Percentiles rank a stretch among this genome's conserved stretches.
phyloP scores from a whole-genome alignment of 1,284 basidiomycete species.

The Pulveroboletus ridleyi region DNA sequence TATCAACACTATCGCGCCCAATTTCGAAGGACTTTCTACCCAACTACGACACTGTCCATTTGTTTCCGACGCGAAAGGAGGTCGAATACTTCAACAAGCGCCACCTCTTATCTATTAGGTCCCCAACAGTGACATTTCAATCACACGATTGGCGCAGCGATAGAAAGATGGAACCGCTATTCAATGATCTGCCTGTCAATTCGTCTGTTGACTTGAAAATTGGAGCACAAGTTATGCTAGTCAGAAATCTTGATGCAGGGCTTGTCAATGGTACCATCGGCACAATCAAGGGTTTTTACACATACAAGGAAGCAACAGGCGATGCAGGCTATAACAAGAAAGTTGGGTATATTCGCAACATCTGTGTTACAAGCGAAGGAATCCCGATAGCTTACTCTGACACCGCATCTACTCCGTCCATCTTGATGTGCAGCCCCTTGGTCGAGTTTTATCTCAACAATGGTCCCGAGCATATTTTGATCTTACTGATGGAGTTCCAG shows the following conservation, averaged over 20 bases:
- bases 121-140: not conserved
- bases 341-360: not conserved
- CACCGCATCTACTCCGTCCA: not conserved
- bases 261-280: not conserved
- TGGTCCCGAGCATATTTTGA: not conserved
- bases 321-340: not conserved
- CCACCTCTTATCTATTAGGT: too few relatives aligned
- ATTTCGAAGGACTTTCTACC: too few relatives aligned
- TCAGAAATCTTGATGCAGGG: not conserved
- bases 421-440: not conserved
- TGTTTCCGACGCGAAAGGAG: too few relatives aligned
- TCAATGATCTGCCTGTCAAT: accelerated
- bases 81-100: too few relatives aligned
- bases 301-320: not conserved
- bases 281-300: not conserved
- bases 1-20: too few relatives aligned
- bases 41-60: too few relatives aligned
- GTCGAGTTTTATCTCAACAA: not conserved
- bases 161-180: not conserved
- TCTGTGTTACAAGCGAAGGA: not conserved
- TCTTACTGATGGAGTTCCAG: not conserved
- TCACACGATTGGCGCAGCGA: not conserved
- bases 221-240: not conserved
- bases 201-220: not conserved
- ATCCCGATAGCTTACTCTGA: not conserved